These are phyloP conservation scores for Botrytis byssoidea DNA, from an alignment of 2,329 filamentous ascomycete genomes.

Conservation along the genomic window DNA sequence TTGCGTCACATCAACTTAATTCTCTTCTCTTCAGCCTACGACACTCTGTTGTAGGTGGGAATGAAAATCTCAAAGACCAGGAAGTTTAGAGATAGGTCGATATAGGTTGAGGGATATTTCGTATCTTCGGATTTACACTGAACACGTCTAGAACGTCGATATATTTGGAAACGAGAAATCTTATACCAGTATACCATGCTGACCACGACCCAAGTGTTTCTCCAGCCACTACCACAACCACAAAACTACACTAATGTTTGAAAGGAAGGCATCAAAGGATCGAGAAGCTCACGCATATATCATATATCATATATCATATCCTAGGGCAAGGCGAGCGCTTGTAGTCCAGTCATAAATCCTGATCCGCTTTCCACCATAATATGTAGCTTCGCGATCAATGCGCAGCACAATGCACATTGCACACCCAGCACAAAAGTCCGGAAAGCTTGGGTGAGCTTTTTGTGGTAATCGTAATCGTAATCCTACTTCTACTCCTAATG, in stretches of 20 bases:
- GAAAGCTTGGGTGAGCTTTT: conserved; percentile 4
- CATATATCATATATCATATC: not conserved
- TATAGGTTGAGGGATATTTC: not conserved
- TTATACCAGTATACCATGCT: not conserved
- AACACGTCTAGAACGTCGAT: not conserved
- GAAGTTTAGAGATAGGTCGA: not conserved
- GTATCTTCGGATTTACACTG: not conserved
- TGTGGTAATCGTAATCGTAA: not conserved
- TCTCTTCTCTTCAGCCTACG: not conserved
- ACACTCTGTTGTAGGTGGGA: no score
- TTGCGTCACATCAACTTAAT: conserved; percentile 17
- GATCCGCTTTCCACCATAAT: not conserved
- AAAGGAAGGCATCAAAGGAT: not conserved
- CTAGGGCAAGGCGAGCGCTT: conserved; percentile 15
- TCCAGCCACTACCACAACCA: not conserved
- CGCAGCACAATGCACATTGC: not conserved
- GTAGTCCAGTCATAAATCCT: not conserved
- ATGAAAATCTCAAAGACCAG: not conserved
- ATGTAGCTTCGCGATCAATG: not conserved
- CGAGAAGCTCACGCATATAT: not conserved
- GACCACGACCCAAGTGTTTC: not conserved
- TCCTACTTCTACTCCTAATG: no score
- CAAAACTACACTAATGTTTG: not conserved
- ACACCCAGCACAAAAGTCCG: not conserved
- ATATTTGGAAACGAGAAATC: not conserved